These are phyloP conservation scores for Paracamarosporium sp. DNA, from an alignment of 2,329 filamentous ascomycete species.

Conservation along the genomic window DNA sequence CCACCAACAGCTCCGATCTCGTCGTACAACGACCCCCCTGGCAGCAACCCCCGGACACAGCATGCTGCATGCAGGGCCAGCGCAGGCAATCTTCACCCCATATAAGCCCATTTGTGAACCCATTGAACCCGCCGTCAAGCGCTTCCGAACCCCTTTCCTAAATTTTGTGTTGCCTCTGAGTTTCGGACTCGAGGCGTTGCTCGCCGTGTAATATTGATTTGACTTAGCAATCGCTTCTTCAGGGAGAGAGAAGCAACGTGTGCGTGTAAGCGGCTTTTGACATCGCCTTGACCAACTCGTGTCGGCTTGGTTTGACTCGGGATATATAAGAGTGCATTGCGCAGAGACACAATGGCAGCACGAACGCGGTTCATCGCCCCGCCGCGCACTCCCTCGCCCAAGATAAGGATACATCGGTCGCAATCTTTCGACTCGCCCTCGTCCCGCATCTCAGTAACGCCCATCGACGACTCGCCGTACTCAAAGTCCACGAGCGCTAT, in stretches of 20 bases:
- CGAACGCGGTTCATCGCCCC: constrained; percentile 17
- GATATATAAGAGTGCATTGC: background rate
- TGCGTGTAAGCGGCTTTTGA: background rate
- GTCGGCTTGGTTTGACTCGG: background rate
- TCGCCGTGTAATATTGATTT: constrained; percentile 5
- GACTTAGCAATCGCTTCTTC: background rate
- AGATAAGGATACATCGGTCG: constrained; percentile 43
- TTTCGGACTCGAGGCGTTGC: constrained; percentile 4
- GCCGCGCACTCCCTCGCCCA: constrained; percentile 43
- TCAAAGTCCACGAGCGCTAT: constrained; percentile 45
- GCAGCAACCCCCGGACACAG: constrained; percentile 2
- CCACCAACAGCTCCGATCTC: constrained; percentile 11
- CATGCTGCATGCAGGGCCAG: constrained; percentile 33
- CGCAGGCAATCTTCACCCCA: constrained; percentile 27
- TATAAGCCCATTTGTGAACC: constrained; percentile 17
- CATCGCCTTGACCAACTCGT: background rate
- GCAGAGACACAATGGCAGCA: constrained; percentile 12
- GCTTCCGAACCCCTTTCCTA: constrained; percentile 11
- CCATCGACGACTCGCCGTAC: constrained; percentile 41
- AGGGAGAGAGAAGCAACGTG: background rate
- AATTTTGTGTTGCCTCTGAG: background rate
- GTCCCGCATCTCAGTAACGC: constrained; percentile 34
- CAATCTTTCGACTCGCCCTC: constrained; percentile 45
- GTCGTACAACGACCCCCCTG: constrained; percentile 12
- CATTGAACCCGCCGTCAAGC: constrained; percentile 3